Base-by-base conservation (phyloP, 768 basidiomycete genomes). In the Boletus eberwhitei region DNA sequence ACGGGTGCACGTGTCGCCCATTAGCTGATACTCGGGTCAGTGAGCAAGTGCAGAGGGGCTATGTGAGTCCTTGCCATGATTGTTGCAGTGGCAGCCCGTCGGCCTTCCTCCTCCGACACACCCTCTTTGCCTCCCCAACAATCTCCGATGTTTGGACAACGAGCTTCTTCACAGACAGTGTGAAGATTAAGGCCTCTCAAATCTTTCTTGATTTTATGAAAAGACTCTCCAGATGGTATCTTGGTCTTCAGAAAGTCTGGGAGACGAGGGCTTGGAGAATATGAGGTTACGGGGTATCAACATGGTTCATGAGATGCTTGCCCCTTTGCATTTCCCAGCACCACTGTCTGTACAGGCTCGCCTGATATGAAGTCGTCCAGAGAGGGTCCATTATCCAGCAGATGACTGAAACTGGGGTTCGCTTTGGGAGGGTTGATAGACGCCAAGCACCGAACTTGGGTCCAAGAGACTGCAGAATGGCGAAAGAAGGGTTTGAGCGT, bases 101-200 rank as follows among this genome's bases (percentile, higher is more conserved):
- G 85, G 31, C 84, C 87, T 52, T 90, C 88, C 54, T 80, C 81
- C 49, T 86, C 84, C 8, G 81, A 83, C 39, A 71, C 77, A 45
- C 78, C 82, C 32, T 81, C 77, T 64, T 85, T 86, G 9, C 94
- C 94, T 39, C 97, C 93, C 97, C 97, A 99, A 65, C 97, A 99
- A 66, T 98, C 96, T n/a, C 96, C 97, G 52, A 99, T 98, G 65
- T 99, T 99, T 0, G 97, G 97, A 77, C 97, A 99, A 58, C 95
- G 82, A 35, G 97, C 97, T 70, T 99, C 97, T 72, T 99, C 97
- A 65, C 97, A 99, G 2, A 99, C 97, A 0, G 97, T 99, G 65
- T 97, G 93, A 45, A 99, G 76, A 8, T 83, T 83, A 2, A 99
- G 80, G 2, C 95, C 96, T 49, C 97, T 79, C 14, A 99, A 79